These are phyloP conservation scores for Clonostachys rhizophaga DNA, from an alignment of 2,329 filamentous ascomycete species.

Conservation along the genomic window DNA sequence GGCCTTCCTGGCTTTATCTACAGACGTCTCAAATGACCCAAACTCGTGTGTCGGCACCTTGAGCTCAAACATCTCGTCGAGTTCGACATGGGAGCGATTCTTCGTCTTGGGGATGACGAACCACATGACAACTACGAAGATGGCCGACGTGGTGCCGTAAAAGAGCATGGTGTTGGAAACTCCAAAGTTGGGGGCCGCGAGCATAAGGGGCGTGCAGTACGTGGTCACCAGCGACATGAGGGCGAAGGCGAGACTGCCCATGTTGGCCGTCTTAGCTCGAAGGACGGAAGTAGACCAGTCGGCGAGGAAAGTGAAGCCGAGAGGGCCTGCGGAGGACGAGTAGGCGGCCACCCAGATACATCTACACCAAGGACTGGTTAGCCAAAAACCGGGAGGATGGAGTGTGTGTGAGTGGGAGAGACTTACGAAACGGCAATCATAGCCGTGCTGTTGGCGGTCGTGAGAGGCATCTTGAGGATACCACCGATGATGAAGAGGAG, in stretches of 20 bases:
- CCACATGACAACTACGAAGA: neutral
- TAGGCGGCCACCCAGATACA: neutral
- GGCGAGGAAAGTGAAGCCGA: neutral
- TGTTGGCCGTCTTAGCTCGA: neutral
- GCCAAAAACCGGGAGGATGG: neutral
- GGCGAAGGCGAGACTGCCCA: neutral
- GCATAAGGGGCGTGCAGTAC: neutral
- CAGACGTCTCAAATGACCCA: neutral
- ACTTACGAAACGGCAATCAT: slow-evolving; percentile 1
- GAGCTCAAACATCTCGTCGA: slow-evolving; percentile 25
- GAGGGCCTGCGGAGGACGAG: neutral
- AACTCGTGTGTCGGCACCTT: slow-evolving; percentile 23
- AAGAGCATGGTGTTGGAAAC: slow-evolving; percentile 1
- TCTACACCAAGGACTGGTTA: neutral
- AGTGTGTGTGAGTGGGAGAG: neutral
- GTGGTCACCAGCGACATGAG: neutral
- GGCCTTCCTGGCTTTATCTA: neutral
- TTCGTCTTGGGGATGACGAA: slow-evolving; percentile 37
- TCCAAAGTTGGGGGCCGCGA: neutral
- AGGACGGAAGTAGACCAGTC: neutral
- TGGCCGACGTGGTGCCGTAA: slow-evolving; percentile 1
- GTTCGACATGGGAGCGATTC: slow-evolving; percentile 26
- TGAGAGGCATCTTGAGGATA: slow-evolving; percentile 2
- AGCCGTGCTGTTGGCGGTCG: slow-evolving; percentile 3
- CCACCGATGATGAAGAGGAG: slow-evolving; percentile 25